Base-by-base conservation (phyloP, 1,139 yeast species). In the Kazachstania sp. region DNA sequence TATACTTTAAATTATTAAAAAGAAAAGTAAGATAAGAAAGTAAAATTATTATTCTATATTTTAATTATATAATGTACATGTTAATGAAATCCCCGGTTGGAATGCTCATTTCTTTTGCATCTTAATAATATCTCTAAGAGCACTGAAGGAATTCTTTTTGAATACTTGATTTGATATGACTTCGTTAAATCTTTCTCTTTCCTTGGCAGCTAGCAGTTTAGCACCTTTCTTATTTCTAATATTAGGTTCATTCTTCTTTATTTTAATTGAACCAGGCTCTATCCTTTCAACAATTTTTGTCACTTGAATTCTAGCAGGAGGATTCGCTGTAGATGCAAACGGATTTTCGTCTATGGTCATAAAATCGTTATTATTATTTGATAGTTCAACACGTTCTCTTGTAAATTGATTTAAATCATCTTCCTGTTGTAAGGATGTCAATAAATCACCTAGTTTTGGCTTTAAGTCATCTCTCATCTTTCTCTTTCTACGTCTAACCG, bases 381-480 rank as follows among this genome's bases (percentile, higher is more conserved):
- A 9, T 16, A 37, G 12, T 13, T 39, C 43, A 28, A 37, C 46
- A 12, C 29, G 39, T n/a, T 45, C 41, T 12, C 54, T 43, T 44
- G 30, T 51, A 47, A 19, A 52, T 45, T 38, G 51, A 36, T 31
- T 46, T 39, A 57, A 40, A 7, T 66, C 62, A 19, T 59, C 67
- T 16, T 69, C 69, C 31, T 70, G 59, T 19, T 69, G 74, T 48
- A 84, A 68, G 37, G 76, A 77, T 37, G 69, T 69, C 47, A 80
- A 69, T 43, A 83, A 67, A 53, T 83, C 92, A 47, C 74, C 71
- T 77, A 84, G 73, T 58, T 79, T 75, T 5, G 90, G 86, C 53
- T 75, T 75, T 51, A 84, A 69, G 54, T 80, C 77, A 51, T 81
- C 83, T 58, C 74, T 76, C 43, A 73, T 71, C 59, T 78, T 80